Percentiles rank a stretch among this genome's conserved stretches.
phyloP scores from a whole-genome alignment of 2,329 filamentous ascomycete species.

The Penicillium sp. region DNA sequence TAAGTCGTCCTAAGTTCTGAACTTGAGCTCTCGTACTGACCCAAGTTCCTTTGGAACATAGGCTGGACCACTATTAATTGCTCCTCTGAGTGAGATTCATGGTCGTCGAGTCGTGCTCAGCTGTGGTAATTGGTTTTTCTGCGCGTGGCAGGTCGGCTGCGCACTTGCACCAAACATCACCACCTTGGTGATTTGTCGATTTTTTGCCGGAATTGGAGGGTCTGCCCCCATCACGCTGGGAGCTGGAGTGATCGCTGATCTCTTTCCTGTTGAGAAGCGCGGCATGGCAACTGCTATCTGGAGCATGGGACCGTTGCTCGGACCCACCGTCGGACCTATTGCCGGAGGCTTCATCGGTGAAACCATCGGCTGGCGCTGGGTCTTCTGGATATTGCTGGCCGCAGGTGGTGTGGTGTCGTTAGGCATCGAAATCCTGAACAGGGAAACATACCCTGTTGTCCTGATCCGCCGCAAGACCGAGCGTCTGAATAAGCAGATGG shows the following conservation, averaged over 20 bases:
- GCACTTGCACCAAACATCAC: slow-evolving; percentile 58
- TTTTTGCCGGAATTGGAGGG: slow-evolving; percentile 57
- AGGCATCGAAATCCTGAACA: slow-evolving; percentile 21
- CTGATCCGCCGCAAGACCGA: slow-evolving; percentile 27
- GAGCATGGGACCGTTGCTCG: slow-evolving; percentile 41
- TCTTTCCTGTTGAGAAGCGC: slow-evolving; percentile 45
- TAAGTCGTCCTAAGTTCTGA: slow-evolving; percentile 8
- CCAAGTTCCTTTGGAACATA: neutral
- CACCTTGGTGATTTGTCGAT: slow-evolving; percentile 62
- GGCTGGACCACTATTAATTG: slow-evolving; percentile 63
- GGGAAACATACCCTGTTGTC: slow-evolving; percentile 28
- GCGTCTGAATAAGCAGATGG: slow-evolving; percentile 20
- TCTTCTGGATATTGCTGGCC: slow-evolving; percentile 49
- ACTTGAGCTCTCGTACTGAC: neutral
- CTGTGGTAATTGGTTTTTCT: slow-evolving; percentile 58
- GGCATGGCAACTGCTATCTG: slow-evolving; percentile 47
- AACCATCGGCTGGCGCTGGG: slow-evolving; percentile 55
- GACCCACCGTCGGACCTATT: slow-evolving; percentile 47
- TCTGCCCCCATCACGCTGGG: slow-evolving; percentile 42
- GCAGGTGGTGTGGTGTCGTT: slow-evolving; percentile 32
- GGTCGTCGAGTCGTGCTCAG: slow-evolving; percentile 62
- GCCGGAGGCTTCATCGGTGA: slow-evolving; percentile 54
- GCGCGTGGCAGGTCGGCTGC: slow-evolving; percentile 61
- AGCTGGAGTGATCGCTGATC: slow-evolving; percentile 48
- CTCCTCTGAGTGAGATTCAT: slow-evolving; percentile 64